A percentile compares a stretch with the other conserved stretches of the same genome.
phyloP scores from a whole-genome alignment of 257 asterid species.

The Solanum sejunctum region DNA sequence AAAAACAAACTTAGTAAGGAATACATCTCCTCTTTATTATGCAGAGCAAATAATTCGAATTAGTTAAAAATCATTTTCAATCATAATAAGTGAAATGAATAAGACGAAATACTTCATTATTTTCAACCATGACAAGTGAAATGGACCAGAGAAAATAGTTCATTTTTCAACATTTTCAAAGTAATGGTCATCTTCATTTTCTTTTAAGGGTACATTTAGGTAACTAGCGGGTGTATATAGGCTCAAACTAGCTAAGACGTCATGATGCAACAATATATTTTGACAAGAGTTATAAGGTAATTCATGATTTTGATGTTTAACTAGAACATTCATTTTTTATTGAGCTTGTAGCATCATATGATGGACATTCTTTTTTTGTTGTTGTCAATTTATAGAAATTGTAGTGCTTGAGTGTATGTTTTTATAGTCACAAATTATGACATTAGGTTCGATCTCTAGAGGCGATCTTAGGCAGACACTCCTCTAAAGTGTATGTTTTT shows the following conservation, averaged over 20 bases:
- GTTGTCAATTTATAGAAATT: too few relatives aligned
- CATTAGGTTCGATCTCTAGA: not conserved
- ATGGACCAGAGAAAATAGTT: not conserved
- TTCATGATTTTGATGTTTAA: not conserved
- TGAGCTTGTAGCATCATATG: not conserved
- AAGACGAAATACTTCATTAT: not conserved
- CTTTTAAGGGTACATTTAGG: not conserved
- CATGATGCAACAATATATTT: not conserved
- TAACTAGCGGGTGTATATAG: not conserved
- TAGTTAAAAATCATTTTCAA: too few relatives aligned
- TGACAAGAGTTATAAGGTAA: not conserved
- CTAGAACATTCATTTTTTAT: not conserved
- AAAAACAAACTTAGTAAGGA: not conserved
- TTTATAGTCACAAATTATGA: not conserved
- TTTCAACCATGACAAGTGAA: not conserved
- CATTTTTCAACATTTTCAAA: not conserved
- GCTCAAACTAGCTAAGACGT: not conserved
- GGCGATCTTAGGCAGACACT: not conserved
- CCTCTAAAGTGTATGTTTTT: not conserved
- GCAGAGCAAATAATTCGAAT: too few relatives aligned
- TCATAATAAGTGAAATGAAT: too few relatives aligned
- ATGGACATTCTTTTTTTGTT: not conserved
- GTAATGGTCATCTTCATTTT: not conserved
- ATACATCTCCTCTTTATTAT: not conserved
- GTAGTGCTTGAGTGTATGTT: too few relatives aligned